Evolutionary conservation across 805 yeast species (phyloP).

Genomic region (Candida saitoana): DNA sequence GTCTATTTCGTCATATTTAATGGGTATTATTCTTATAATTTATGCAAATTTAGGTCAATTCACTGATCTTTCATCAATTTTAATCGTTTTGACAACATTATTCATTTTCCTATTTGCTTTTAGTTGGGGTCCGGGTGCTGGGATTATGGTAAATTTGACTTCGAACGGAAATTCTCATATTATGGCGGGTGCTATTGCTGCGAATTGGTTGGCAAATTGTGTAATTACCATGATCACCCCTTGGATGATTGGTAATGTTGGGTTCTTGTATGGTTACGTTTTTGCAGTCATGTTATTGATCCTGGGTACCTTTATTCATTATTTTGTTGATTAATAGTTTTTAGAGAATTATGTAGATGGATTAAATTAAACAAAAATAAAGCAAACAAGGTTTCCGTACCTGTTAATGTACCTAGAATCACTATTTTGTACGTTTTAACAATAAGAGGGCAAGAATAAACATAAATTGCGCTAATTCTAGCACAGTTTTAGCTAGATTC

Average conservation of each 20-base stretch:
- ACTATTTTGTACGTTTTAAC: background rate
- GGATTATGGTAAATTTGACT: constrained; percentile 19
- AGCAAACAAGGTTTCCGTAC: no score
- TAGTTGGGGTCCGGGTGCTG: constrained; percentile 33
- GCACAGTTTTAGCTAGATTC: background rate
- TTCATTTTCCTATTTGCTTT: constrained; percentile 20
- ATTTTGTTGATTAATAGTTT: background rate
- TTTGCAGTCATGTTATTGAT: constrained; percentile 14
- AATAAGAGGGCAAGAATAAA: background rate
- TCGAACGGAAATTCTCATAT: constrained; percentile 20
- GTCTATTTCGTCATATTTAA: constrained; percentile 10
- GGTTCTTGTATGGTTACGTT: constrained; percentile 17
- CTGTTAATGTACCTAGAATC: constrained; percentile 11
- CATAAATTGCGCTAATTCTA: background rate
- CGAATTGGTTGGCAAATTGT: constrained; percentile 22
- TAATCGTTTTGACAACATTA: constrained; percentile 15
- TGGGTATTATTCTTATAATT: constrained; percentile 14
- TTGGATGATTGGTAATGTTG: constrained; percentile 14
- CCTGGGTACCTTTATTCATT: constrained; percentile 14
- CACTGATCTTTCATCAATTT: constrained; percentile 2
- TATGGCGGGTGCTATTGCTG: constrained; percentile 13
- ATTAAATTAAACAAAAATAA: no score
- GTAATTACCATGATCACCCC: constrained; percentile 21
- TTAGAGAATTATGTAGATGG: no score
- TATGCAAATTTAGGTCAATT: constrained; percentile 13